phyloP scores from a whole-genome alignment of 2,329 filamentous ascomycete genomes.

The Penicillium psychrosexuale region DNA sequence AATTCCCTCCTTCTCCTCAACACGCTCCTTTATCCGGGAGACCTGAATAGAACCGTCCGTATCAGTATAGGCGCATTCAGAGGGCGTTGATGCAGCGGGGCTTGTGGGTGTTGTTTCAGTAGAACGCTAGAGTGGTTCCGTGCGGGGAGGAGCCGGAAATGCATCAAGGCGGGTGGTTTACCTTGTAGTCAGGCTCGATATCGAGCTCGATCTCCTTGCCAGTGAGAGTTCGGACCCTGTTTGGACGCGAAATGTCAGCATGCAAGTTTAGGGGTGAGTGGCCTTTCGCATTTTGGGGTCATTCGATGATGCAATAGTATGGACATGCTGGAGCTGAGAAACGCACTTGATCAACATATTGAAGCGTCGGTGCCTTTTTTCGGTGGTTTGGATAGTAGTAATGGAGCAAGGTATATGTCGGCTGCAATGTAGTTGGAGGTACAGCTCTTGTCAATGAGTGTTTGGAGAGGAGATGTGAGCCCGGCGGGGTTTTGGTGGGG shows the following conservation, averaged over 20 bases:
- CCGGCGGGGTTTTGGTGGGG: conserved; percentile 35
- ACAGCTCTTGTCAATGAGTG: conserved; percentile 6
- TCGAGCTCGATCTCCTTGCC: conserved; percentile 99
- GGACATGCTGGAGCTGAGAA: neutral
- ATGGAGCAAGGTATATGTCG: neutral
- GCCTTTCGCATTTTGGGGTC: conserved; percentile 4
- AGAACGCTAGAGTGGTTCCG: neutral
- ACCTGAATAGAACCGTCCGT: conserved; percentile 55
- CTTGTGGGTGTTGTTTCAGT: neutral
- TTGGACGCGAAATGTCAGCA: conserved; percentile 8
- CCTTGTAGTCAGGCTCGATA: conserved; percentile 92
- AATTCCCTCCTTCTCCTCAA: conserved; percentile 98
- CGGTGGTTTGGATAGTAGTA: neutral
- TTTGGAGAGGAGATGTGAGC: conserved; percentile 25
- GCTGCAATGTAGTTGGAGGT: neutral
- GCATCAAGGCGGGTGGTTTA: conserved; percentile 35
- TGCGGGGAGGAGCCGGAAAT: conserved; percentile 1
- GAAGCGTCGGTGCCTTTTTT: neutral
- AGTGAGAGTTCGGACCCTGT: conserved; percentile 91
- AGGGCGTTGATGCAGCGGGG: neutral
- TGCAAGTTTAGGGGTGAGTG: conserved; percentile 7
- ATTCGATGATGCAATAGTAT: conserved; percentile 19
- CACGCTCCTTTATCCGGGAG: conserved; percentile 94
- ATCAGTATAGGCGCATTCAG: neutral
- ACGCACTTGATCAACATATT: conserved; percentile 54